Evolutionary conservation across 23 red algal genomes (phyloP).

Genomic region (Cyanidioschyzon merolae): DNA sequence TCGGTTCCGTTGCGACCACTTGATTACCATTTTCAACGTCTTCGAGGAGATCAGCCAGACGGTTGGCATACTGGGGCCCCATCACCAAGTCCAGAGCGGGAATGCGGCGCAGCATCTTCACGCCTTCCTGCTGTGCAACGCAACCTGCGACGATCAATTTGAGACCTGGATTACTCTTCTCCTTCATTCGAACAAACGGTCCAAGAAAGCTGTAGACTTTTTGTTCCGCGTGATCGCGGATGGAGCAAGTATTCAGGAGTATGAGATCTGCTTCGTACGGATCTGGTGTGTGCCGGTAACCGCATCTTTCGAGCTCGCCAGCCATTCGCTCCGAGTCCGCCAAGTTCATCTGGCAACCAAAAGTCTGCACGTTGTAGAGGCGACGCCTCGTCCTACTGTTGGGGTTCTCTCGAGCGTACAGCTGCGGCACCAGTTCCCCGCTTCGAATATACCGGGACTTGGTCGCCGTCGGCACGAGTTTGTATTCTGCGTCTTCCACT

Average conservation of each 20-base stretch:
- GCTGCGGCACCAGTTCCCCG: neutral
- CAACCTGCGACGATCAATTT: slow-evolving; percentile 86
- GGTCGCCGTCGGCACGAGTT: neutral
- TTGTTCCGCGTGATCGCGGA: slow-evolving; percentile 85
- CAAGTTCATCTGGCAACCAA: slow-evolving; percentile 94
- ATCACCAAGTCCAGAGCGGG: slow-evolving; percentile 88
- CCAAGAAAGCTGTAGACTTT: slow-evolving; percentile 85
- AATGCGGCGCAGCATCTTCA: slow-evolving; percentile 67
- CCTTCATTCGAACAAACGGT: slow-evolving; percentile 45
- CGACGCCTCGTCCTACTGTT: slow-evolving; percentile 7
- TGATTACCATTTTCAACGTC: slow-evolving; percentile 77
- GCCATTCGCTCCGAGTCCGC: slow-evolving; percentile 91
- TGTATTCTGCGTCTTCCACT: slow-evolving; percentile 62
- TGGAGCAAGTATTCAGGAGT: slow-evolving; percentile 86
- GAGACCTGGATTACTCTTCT: slow-evolving; percentile 29
- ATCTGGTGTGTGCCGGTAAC: slow-evolving; percentile 42
- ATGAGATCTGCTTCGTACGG: slow-evolving; percentile 44
- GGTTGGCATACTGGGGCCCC: slow-evolving; percentile 88
- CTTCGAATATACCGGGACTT: neutral
- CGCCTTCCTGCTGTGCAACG: slow-evolving; percentile 96
- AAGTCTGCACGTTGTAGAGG: slow-evolving; percentile 58
- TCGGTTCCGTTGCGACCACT: slow-evolving; percentile 81
- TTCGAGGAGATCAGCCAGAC: slow-evolving; percentile 63
- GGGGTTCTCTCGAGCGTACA: neutral
- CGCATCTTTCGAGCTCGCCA: slow-evolving; percentile 42